Evolutionary conservation across 768 basidiomycete genomes (phyloP).

Genomic region (Termitomyces sp.): DNA sequence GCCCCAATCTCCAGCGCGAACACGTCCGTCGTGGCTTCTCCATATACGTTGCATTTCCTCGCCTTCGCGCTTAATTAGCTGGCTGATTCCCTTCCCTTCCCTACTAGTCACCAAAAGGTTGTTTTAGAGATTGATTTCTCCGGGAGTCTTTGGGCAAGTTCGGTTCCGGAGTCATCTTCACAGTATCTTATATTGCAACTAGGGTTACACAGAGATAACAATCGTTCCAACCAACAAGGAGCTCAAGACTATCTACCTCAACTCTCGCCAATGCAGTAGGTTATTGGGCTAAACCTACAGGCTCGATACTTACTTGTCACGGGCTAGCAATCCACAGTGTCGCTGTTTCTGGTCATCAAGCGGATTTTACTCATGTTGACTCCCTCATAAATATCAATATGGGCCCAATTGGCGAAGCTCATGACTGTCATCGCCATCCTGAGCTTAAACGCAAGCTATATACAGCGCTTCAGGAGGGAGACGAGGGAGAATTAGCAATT

Average conservation of each 20-base stretch:
- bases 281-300: slow-evolving; percentile 8
- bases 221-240: slow-evolving; percentile 76
- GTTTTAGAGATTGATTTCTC: slow-evolving; percentile 91
- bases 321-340: slow-evolving; percentile 64
- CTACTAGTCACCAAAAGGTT: slow-evolving; percentile 94
- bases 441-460: slow-evolving; percentile 92
- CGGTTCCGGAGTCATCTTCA: slow-evolving; percentile 2
- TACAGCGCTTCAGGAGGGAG: slow-evolving; percentile 83
- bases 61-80: slow-evolving; percentile 13
- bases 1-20: slow-evolving; percentile 67
- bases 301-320: slow-evolving; percentile 13
- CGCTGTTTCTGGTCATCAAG: slow-evolving; percentile 62
- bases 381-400: slow-evolving; percentile 61
- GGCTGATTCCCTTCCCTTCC: slow-evolving; percentile 45
- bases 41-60: slow-evolving; percentile 64
- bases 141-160: slow-evolving; percentile 74
- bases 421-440: slow-evolving; percentile 84
- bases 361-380: slow-evolving; percentile 78
- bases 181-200: slow-evolving; percentile 16
- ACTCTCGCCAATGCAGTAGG: slow-evolving; percentile 85
- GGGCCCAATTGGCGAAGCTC: slow-evolving; percentile 44
- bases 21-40: slow-evolving; percentile 78
- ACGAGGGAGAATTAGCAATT: slow-evolving; percentile 94
- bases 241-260: slow-evolving; percentile 79
- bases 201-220: slow-evolving; percentile 95